Evolutionary conservation across 2,329 filamentous ascomycete genomes (phyloP).

Genomic region (Cytospora schulzeri): DNA sequence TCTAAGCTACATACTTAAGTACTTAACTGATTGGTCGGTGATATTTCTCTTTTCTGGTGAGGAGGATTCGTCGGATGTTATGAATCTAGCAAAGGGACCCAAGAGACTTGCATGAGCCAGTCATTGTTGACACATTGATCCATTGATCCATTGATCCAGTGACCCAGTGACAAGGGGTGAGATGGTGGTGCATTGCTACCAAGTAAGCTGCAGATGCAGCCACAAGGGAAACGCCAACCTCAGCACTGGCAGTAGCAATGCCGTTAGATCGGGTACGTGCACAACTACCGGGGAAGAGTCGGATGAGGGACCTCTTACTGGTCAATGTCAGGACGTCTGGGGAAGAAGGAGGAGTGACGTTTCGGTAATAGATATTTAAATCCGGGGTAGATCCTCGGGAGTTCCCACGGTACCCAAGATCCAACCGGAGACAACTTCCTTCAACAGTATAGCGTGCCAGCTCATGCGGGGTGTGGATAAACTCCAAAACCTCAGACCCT

Average conservation of each 20-base stretch:
- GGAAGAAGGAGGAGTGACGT: not conserved
- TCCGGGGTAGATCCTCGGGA: not conserved
- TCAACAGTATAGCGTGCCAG: not conserved
- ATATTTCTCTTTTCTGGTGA: not conserved
- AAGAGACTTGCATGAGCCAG: not conserved
- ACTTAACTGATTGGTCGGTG: too few relatives aligned
- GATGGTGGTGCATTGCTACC: too few relatives aligned
- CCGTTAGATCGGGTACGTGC: not conserved
- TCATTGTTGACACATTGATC: not conserved
- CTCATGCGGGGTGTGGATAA: not conserved
- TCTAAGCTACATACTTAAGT: not conserved
- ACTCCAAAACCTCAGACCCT: too few relatives aligned
- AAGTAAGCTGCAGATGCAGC: not conserved
- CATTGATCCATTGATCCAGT: not conserved
- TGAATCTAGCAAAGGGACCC: not conserved
- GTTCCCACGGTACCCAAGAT: not conserved
- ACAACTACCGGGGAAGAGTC: not conserved
- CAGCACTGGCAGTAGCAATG: not conserved
- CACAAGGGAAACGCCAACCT: not conserved
- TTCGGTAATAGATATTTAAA: not conserved
- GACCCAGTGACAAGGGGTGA: too few relatives aligned
- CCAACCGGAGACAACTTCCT: not conserved
- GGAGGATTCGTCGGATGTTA: not conserved
- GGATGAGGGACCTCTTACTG: not conserved
- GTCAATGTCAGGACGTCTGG: not conserved